Base-by-base conservation (phyloP, 345 rosid species). In the Lumnitzera littorea region DNA sequence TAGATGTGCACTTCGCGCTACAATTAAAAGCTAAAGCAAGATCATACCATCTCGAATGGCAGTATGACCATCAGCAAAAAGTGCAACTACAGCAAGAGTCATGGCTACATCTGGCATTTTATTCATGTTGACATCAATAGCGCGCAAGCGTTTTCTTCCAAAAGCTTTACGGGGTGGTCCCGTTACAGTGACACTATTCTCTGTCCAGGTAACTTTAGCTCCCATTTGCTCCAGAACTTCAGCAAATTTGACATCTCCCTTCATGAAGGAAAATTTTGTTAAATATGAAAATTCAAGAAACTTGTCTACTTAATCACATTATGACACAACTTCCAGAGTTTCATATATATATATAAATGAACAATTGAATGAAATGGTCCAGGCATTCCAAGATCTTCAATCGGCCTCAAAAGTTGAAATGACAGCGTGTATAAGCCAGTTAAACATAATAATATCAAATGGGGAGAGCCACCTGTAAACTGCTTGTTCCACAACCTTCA, bases 91-190 rank as follows among this genome's bases (percentile, higher is more conserved):
- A 1, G 99, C 97, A 52, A 91, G 88, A 56, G 99, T 95, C 96
- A 88, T 88, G 57, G 97, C 97, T 63, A 88, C 99, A 62, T 94
- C 97, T 29, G 97, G 97, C 97, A 94, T 94, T 83, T 94, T 94
- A 87, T 94, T 91, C 99, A 91, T 91, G 85, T 94, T 83, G 51
- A 94, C 92, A 58, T 90, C 99, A 66, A 94, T 67, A 55, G 89
- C 91, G 0, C 56, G 68, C 66, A 94, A 73, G 72, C 86, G 92
- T 60, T 85, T 91, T 75, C 79, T 79, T 57, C 91, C 81, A 48
- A 66, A 84, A 63, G 89, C 77, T 71, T 77, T 82, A 56, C 92
- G 76, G 11, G 89, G 84, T 55, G 95, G 97, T 55, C 99, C 99
- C 9, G 87, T 78, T 54, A 91, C 92, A 0, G 99, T 86, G 58